Evolutionary conservation across 768 basidiomycete genomes (phyloP), one percentile per base, ranked within the genome.

Genomic region (Lentinula boryana): DNA sequence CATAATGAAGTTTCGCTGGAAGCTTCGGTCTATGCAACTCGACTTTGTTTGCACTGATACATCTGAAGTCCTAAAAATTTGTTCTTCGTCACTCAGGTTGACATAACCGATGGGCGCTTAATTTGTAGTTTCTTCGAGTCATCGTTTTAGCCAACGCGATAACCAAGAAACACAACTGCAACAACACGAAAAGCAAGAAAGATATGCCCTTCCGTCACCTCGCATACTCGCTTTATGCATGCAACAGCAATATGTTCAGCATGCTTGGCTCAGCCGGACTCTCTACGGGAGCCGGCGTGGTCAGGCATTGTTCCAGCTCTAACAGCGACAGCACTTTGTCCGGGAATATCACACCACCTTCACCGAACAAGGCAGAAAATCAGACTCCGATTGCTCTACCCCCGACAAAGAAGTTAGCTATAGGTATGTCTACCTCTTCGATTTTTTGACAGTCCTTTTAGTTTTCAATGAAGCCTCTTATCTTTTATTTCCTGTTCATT

Each of bases 381-480:
- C n/a, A 41, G 12, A 16, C 60, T 54, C 35, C 50, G 10, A 54
- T 60, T 27, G 60, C 44, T 6, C 35, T 52, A 8, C 58, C 58
- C 21, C 58, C 58, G 21, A 46, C 35, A 50, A 59, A 59, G 16
- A 43, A 5, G 21, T 33, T 59, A 31, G 58, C 58, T 21, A 59
- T 59, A 21, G 18, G 58, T 50, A 35, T 0, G 56, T 16, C 18
- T 15, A 1, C 8, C 13, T 54, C 15, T 44, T 41, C n/a, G 15
- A 33, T 18, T 44, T 40, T 9, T 5, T 51, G 9, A 12, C 4
- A 38, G 13, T 38, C 7, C 0, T 38, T 8, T 38, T 38, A 13
- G 13, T 8, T 38, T 27, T 27, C 27, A 27, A 0, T 27, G 27
- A 27, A 27, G 27, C 27, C 9, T 7, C 9, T 50, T 2, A 16